Conservation (phyloP, 1,284 basidiomycete species). For the Fomitopsis betulina region DNA sequence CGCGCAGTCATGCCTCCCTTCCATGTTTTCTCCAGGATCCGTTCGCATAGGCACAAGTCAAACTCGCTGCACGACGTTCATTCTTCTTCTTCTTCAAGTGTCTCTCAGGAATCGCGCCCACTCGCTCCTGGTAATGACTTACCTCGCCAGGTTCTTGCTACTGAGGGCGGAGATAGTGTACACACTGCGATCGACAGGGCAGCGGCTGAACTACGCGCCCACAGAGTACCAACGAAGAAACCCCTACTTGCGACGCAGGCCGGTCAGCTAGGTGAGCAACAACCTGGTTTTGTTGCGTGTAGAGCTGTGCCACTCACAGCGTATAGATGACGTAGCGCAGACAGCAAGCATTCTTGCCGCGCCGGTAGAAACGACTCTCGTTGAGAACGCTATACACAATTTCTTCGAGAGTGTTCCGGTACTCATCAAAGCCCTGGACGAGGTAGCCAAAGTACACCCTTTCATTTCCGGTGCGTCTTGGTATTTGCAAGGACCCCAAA, state of each 20-base stretch:
- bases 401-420: conserved; percentile 20
- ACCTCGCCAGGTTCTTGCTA: background rate
- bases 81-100: background rate
- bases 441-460: conserved; percentile 24
- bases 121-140: background rate
- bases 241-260: background rate
- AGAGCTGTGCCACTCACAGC: background rate
- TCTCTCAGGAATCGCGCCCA: background rate
- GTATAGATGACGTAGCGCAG: background rate
- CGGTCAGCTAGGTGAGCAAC: background rate
- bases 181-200: background rate
- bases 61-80: background rate
- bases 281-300: background rate
- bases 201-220: background rate
- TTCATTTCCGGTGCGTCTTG: conserved; percentile 22
- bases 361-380: background rate
- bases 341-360: background rate
- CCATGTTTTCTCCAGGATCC: background rate
- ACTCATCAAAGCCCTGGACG: conserved; percentile 21
- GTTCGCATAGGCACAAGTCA: background rate
- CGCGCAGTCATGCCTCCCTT: background rate
- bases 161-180: background rate
- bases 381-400: conserved; percentile 12
- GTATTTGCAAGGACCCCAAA: too few species aligned
- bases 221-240: background rate